Evolutionary conservation across 179 eudicot genomes (phyloP).

Genomic region (Dionaea muscipula): DNA sequence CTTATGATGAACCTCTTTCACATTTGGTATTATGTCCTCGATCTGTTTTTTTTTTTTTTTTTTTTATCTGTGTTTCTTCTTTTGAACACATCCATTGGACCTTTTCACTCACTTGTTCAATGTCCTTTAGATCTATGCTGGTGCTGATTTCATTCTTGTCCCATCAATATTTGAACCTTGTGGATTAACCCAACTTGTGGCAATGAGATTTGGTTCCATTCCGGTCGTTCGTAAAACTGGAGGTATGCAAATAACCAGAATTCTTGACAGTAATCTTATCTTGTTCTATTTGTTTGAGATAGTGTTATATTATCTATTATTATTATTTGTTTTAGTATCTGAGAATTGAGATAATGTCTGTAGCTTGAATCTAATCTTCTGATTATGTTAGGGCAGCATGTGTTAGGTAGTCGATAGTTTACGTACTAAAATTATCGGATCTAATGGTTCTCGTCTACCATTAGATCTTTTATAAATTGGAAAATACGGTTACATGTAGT

Average conservation of each 20-base stretch:
- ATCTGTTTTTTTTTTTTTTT: neutral
- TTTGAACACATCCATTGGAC: neutral
- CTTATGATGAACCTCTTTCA: conserved; percentile 95
- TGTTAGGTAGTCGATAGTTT: too few relatives aligned
- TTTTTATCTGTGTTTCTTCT: neutral
- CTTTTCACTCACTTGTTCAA: neutral
- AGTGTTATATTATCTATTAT: too few relatives aligned
- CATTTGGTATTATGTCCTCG: conserved; percentile 59
- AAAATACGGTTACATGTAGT: too few relatives aligned
- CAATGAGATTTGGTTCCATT: conserved; percentile 96
- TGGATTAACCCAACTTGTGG: conserved; percentile 90
- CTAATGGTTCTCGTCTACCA: too few relatives aligned
- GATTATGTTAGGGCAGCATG: too few relatives aligned
- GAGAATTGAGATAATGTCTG: too few relatives aligned
- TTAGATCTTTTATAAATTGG: too few relatives aligned
- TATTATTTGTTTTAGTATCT: too few relatives aligned
- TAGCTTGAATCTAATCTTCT: too few relatives aligned
- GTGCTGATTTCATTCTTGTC: conserved; percentile 85
- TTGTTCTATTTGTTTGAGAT: too few relatives aligned
- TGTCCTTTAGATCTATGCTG: conserved; percentile 73
- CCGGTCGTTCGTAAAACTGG: conserved; percentile 98
- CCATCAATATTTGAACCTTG: conserved; percentile 98
- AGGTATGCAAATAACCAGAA: conserved; percentile 28
- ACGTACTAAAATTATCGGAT: too few relatives aligned
- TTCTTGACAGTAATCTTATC: too few relatives aligned